Percentiles rank a stretch among this genome's conserved stretches.
Conservation (phyloP, 148 eudicot genomes). For the Rhododendron vialii region DNA sequence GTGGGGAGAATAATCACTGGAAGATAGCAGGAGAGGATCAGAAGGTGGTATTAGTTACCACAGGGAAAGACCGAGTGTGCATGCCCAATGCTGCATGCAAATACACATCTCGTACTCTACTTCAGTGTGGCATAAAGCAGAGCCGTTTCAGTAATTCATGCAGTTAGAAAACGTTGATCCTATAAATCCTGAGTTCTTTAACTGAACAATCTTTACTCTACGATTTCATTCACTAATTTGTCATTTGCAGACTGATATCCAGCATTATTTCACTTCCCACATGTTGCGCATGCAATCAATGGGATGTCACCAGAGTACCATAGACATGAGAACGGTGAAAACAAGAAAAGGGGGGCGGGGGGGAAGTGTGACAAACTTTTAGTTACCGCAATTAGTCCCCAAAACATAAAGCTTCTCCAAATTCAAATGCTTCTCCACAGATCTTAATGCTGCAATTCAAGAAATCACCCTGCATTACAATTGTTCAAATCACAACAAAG, state of each 20-base stretch:
- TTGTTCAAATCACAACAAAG: slow-evolving; percentile 50
- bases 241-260: background rate
- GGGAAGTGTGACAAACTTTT: background rate
- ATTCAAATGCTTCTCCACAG: slow-evolving; percentile 90
- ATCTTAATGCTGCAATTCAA: slow-evolving; percentile 85
- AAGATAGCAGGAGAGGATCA: background rate
- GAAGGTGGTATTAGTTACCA: background rate
- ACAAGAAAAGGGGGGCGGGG: background rate
- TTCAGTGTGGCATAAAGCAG: background rate
- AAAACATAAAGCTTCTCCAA: slow-evolving; percentile 91
- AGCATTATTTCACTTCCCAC: background rate
- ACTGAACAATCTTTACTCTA: background rate
- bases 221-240: background rate
- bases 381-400: slow-evolving; percentile 93
- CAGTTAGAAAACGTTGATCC: background rate
- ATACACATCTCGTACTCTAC: background rate
- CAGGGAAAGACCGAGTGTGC: background rate
- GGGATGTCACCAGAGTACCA: background rate
- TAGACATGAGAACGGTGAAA: background rate
- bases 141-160: background rate
- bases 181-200: background rate
- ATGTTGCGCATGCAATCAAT: background rate
- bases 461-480: slow-evolving; percentile 76
- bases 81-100: background rate
- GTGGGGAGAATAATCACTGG: background rate